Conservation (phyloP, 768 basidiomycete genomes). For the Austroboletus festivus region DNA sequence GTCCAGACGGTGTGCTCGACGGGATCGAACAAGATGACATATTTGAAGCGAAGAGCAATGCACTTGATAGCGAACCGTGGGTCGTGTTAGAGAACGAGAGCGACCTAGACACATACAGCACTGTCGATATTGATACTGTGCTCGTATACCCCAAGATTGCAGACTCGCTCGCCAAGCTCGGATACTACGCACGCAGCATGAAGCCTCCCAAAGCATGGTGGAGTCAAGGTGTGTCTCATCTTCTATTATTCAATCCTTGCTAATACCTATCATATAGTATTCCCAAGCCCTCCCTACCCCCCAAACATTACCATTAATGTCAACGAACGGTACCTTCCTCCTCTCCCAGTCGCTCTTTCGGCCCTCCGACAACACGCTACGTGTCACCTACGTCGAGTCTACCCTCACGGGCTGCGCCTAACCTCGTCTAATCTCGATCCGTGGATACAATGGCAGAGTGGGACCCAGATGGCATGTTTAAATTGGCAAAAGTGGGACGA, state of each 20-base stretch:
- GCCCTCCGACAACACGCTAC: slow-evolving; percentile 42
- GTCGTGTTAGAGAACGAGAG: not conserved
- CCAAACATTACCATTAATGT: slow-evolving; percentile 58
- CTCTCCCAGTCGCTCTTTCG: slow-evolving; percentile 36
- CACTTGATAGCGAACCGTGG: slow-evolving; percentile 3
- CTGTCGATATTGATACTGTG: slow-evolving; percentile 1
- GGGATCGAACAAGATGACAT: not conserved
- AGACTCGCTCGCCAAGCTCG: slow-evolving; percentile 50
- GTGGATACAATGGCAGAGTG: slow-evolving; percentile 50
- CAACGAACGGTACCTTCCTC: slow-evolving; percentile 48
- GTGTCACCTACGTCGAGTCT: slow-evolving; percentile 51
- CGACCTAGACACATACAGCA: slow-evolving; percentile 20
- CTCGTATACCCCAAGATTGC: slow-evolving; percentile 37
- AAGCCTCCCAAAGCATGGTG: slow-evolving; percentile 57
- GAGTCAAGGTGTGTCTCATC: slow-evolving; percentile 28
- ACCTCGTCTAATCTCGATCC: slow-evolving; percentile 54
- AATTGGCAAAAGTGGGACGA: slow-evolving; percentile 64
- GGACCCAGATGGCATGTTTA: slow-evolving; percentile 54
- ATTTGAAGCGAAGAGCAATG: slow-evolving; percentile 1
- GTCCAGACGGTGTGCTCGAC: slow-evolving; percentile 30
- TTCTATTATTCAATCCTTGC: not conserved
- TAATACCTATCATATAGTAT: slow-evolving; percentile 1
- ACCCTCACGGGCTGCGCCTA: slow-evolving; percentile 56
- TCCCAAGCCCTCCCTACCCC: slow-evolving; percentile 17
- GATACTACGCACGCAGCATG: slow-evolving; percentile 61